A percentile compares a stretch with the other conserved stretches of the same genome.
Conservation (phyloP, 208 protist genomes). For the Trypanosoma cruzi region DNA sequence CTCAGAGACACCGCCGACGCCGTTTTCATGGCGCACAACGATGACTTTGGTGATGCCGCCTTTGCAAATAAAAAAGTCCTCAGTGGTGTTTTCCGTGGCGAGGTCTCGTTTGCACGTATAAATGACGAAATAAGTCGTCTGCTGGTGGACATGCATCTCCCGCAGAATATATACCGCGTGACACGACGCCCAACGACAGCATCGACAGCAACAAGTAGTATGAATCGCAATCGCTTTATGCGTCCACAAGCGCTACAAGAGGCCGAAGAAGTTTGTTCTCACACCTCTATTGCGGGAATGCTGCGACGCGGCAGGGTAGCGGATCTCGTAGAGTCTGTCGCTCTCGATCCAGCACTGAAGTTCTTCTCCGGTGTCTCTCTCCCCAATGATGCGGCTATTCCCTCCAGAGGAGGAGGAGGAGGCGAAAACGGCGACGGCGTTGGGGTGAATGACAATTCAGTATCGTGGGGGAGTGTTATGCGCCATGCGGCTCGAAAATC, state of each 20-base stretch:
- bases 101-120: conserved; percentile 15
- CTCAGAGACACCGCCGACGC: conserved; percentile 70
- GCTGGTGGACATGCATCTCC: conserved; percentile 58
- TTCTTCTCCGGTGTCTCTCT: conserved; percentile 62
- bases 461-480: conserved; percentile 25
- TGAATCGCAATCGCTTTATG: not conserved
- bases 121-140: conserved; percentile 54
- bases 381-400: conserved; percentile 9
- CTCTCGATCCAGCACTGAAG: conserved; percentile 65
- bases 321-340: conserved; percentile 62
- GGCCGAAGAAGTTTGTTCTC: not conserved
- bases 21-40: conserved; percentile 67
- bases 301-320: conserved; percentile 29
- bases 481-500: conserved; percentile 38
- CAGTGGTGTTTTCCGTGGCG: not conserved
- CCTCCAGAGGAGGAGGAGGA: not conserved
- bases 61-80: not conserved
- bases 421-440: not conserved
- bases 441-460: no score
- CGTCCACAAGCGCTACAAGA: not conserved
- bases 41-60: conserved; percentile 40
- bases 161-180: conserved; percentile 51
- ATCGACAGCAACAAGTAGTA: not conserved
- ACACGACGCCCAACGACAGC: not conserved
- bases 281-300: conserved; percentile 12